Conservation (phyloP, 768 basidiomycete genomes). For the Russula griseocarnosa region DNA sequence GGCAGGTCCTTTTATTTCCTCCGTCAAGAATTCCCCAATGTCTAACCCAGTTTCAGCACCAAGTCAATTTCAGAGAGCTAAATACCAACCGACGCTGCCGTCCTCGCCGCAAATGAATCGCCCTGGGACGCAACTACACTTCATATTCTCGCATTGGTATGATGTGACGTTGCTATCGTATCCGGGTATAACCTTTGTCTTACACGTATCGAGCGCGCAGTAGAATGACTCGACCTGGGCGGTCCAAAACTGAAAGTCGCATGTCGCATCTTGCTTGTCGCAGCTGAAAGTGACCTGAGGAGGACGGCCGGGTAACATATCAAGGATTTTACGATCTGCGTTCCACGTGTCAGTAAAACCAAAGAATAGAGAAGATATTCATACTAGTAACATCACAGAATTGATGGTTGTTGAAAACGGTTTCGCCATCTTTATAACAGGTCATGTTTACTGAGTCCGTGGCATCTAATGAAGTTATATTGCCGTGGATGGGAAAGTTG, state of each 20-base stretch:
- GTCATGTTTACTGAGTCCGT: constrained; percentile 64
- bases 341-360: neutral
- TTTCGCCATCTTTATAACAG: constrained; percentile 90
- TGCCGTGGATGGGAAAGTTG: constrained; percentile 64
- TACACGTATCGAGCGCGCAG: constrained; percentile 77
- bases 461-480: constrained; percentile 39
- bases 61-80: neutral
- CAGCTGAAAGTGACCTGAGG: constrained; percentile 98
- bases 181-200: constrained; percentile 43
- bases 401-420: constrained; percentile 93
- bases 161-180: constrained; percentile 67
- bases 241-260: constrained; percentile 98
- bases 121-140: constrained; percentile 90
- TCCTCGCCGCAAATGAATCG: constrained; percentile 94
- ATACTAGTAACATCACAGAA: constrained; percentile 98
- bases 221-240: constrained; percentile 94
- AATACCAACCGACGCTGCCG: constrained; percentile 79
- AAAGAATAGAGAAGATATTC: constrained; percentile 33
- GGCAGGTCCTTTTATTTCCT: constrained; percentile 90
- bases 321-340: constrained; percentile 89
- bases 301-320: constrained; percentile 84
- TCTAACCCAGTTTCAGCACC: constrained; percentile 44
- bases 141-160: constrained; percentile 79
- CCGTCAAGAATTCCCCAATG: constrained; percentile 87
- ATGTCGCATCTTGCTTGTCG: constrained; percentile 55